Conservation (phyloP, 1,284 basidiomycete species). For the Meira nashicola region DNA sequence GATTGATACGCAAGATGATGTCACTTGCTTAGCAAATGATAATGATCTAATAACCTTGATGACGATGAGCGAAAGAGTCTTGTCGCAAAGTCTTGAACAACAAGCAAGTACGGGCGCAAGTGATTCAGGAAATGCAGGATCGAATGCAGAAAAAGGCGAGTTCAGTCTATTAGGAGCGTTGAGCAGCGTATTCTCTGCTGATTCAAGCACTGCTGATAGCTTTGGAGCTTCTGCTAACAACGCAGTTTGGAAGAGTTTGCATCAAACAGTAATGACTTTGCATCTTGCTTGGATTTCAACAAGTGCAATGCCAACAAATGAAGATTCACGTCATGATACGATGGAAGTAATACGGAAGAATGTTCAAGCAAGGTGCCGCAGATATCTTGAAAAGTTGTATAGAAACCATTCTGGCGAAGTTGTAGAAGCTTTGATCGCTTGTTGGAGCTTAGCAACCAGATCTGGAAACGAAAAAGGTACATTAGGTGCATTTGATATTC, state of each 20-base stretch:
- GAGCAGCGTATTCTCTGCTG: constrained; percentile 35
- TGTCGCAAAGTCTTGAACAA: constrained; percentile 21
- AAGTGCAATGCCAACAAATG: constrained; percentile 2
- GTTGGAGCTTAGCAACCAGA: constrained; percentile 58
- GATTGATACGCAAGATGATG: constrained; percentile 11
- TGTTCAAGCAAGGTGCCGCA: constrained; percentile 21
- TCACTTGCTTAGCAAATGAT: constrained; percentile 23
- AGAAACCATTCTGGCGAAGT: constrained; percentile 72
- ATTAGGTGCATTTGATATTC: constrained; percentile 66
- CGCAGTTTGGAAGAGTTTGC: constrained; percentile 14
- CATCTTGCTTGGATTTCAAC: constrained; percentile 28
- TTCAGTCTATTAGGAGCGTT: constrained; percentile 25
- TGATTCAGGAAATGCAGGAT: constrained; percentile 16
- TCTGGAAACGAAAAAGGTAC: background rate
- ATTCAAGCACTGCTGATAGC: constrained; percentile 6
- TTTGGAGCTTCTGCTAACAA: constrained; percentile 4
- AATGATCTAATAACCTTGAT: constrained; percentile 33
- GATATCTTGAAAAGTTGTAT: constrained; percentile 75
- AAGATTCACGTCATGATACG: constrained; percentile 10
- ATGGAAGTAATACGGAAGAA: constrained; percentile 22
- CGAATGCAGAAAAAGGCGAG: background rate
- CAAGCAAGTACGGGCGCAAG: background rate
- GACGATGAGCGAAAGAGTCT: constrained; percentile 28
- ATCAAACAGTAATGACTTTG: constrained; percentile 26
- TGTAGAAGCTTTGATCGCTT: constrained; percentile 72